Base-by-base conservation (phyloP, 768 basidiomycete species). In the Serendipita indica region DNA sequence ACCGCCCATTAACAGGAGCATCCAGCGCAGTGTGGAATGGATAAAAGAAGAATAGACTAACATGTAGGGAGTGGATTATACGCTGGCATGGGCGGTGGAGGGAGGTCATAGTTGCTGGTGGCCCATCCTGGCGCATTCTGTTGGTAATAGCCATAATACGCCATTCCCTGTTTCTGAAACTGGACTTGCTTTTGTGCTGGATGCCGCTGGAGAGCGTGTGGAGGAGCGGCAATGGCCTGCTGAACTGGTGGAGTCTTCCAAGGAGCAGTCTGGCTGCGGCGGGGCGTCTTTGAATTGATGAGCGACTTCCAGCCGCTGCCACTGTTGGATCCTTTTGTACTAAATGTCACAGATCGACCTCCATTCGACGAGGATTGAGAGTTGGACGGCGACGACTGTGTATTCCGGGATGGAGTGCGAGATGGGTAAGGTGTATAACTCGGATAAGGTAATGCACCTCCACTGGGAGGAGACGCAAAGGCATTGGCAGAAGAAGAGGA, bases 61-160 rank as follows among this genome's bases (percentile, higher is more conserved):
- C 65, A 66, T 25, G 45, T 60, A 3, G 65, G 58, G 25, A 61
- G 62, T 3, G 65, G 65, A 37, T 63, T 63, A 49, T 65, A 66
- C 20, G 56, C 39, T 16, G 65, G 65, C 32, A 58, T 46, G 13
- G 65, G 65, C 3, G 65, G 65, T 16, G 63, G 56, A 12, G 60
- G 35, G 37, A 60, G 45, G 27, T 66, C 60, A 39, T 63, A 66
- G 10, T 58, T 56, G 18, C 45, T 39, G 18, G 63, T 63, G 35
- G 63, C 64, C 64, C 64, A 65, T 33, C 46, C 49, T 2, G 63
- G 63, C 10, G 49, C 49, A 6, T 64, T 61, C 18, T 63, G 59
- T 41, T 65, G 65, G 39, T 66, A 66, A 58, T 65, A 65, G 6
- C 30, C 18, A 46, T 64, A 66, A 59, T 64, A 66, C 6, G 65